Conservation (phyloP, 1,139 yeast genomes). For the Komagataea norvegica region DNA sequence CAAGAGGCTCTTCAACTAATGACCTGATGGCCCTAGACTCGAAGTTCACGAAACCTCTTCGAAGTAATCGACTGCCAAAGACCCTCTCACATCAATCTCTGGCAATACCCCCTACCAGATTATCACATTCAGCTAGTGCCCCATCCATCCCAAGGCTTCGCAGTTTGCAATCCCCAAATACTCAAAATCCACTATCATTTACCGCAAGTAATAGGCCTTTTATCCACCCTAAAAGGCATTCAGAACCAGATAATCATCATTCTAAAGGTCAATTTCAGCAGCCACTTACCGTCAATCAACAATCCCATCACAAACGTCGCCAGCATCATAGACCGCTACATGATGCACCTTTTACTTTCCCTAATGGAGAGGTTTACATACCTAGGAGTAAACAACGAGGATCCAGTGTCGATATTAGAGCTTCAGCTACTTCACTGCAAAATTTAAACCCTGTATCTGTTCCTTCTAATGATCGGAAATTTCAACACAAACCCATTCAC, state of each 20-base stretch:
- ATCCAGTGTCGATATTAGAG: slow-evolving; percentile 9
- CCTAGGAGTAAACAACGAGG: slow-evolving; percentile 25
- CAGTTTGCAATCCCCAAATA: background rate
- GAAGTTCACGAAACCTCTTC: slow-evolving; percentile 16
- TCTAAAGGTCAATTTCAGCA: background rate
- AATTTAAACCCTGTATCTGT: no score
- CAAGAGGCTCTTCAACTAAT: slow-evolving; percentile 23
- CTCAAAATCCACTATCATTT: background rate
- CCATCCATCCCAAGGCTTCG: slow-evolving; percentile 13
- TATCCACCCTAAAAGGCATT: background rate
- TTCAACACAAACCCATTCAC: slow-evolving; percentile 3
- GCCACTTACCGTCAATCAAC: no score
- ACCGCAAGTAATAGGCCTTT: background rate
- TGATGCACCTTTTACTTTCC: slow-evolving; percentile 24
- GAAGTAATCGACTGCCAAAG: slow-evolving; percentile 4
- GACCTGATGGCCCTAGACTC: slow-evolving; percentile 19
- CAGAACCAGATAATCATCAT: slow-evolving; percentile 5
- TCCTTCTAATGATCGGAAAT: slow-evolving; percentile 10
- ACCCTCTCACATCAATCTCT: slow-evolving; percentile 1
- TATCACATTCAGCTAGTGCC: slow-evolving; percentile 11
- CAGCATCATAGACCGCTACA: slow-evolving; percentile 7
- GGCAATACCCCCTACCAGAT: slow-evolving; percentile 5
- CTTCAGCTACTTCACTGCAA: no score
- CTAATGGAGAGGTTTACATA: slow-evolving; percentile 28
- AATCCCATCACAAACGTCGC: slow-evolving; percentile 1